Evolutionary conservation across 1,284 basidiomycete species (phyloP).

Genomic region (Marasmius fiardii): DNA sequence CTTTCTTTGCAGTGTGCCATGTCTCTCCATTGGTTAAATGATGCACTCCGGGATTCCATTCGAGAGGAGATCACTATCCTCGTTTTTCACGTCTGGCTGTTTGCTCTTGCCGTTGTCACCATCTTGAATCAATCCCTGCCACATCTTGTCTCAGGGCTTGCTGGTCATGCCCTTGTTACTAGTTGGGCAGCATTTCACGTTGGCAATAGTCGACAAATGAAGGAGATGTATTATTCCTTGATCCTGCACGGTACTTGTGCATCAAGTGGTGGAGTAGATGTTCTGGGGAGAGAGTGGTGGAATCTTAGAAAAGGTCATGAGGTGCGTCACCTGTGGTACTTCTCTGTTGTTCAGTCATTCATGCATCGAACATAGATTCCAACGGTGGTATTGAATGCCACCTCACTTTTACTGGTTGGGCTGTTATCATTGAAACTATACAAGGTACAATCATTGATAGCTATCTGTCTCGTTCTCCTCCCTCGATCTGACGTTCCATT

Average conservation of each 20-base stretch:
- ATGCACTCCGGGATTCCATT: conserved; percentile 25
- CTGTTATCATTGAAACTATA: conserved; percentile 37
- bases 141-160: conserved; percentile 40
- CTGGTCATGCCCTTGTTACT: conserved; percentile 38
- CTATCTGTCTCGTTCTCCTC: neutral
- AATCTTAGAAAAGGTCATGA: conserved; percentile 26
- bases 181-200: conserved; percentile 42
- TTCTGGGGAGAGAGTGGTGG: conserved; percentile 37
- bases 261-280: conserved; percentile 22
- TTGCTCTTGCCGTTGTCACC: conserved; percentile 36
- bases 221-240: conserved; percentile 26
- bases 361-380: conserved; percentile 28
- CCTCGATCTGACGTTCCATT: neutral
- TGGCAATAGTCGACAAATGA: conserved; percentile 23
- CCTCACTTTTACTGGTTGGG: conserved; percentile 28
- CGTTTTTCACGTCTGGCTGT: conserved; percentile 40
- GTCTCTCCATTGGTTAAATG: conserved; percentile 39
- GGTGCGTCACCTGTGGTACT: conserved; percentile 22
- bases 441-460: conserved; percentile 27
- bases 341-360: neutral
- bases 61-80: conserved; percentile 42
- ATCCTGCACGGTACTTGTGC: conserved; percentile 34
- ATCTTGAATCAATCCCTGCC: conserved; percentile 47
- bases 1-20: conserved; percentile 26
- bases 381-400: conserved; percentile 30